These are phyloP conservation scores for Euphorbia tirucalli DNA, from an alignment of 345 rosid genomes.

Conservation along the genomic window DNA sequence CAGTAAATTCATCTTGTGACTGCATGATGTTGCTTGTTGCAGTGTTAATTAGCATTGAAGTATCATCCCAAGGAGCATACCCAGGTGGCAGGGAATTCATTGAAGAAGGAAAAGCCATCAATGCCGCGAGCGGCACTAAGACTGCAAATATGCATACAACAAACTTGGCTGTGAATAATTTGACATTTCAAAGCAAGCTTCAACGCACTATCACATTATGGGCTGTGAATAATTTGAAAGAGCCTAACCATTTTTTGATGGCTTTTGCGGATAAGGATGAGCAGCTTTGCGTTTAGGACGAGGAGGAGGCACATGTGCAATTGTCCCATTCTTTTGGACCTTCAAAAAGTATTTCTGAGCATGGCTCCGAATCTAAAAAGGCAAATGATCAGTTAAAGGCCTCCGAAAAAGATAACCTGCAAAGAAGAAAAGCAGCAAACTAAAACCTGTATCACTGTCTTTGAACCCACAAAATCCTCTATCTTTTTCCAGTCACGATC, in stretches of 20 bases:
- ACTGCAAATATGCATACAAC: constrained; percentile 35
- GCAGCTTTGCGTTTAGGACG: constrained; percentile 96
- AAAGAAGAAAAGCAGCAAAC: constrained; percentile 11
- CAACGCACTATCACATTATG: constrained; percentile 3
- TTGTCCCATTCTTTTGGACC: constrained; percentile 89
- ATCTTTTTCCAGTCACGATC: constrained; percentile 99
- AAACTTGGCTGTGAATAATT: constrained; percentile 11
- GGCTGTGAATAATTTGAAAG: constrained; percentile 10
- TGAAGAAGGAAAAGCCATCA: constrained; percentile 47
- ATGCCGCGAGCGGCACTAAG: constrained; percentile 55
- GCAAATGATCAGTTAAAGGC: constrained; percentile 16
- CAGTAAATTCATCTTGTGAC: constrained; percentile 48
- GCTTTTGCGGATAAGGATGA: constrained; percentile 96
- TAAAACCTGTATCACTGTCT: constrained; percentile 94
- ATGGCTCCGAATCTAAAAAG: constrained; percentile 84
- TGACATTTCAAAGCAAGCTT: neutral
- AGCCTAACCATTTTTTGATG: constrained; percentile 68
- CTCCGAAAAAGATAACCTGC: neutral
- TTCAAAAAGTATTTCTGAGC: constrained; percentile 97
- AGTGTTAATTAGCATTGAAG: constrained; percentile 49
- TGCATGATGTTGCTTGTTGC: constrained; percentile 40
- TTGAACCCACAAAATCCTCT: constrained; percentile 96
- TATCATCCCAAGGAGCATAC: constrained; percentile 63
- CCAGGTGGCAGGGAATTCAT: constrained; percentile 44
- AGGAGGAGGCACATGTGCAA: constrained; percentile 95